These are phyloP conservation scores for Cajanus cajan DNA, from an alignment of 306 rosid genomes.

Conservation along the genomic window DNA sequence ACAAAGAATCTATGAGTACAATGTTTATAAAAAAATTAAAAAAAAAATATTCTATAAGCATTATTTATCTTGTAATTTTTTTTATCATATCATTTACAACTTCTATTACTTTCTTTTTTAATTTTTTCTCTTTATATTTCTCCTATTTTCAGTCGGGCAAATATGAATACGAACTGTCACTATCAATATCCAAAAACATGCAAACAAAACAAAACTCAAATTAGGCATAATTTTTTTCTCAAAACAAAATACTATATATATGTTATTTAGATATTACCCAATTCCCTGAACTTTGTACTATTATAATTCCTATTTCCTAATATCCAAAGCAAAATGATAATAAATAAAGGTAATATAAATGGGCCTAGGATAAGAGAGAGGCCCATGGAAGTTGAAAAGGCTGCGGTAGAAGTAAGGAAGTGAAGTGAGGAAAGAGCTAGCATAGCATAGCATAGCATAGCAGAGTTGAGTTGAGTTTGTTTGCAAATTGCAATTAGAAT, in stretches of 20 bases:
- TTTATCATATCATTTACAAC: too few relatives aligned
- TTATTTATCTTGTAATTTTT: too few relatives aligned
- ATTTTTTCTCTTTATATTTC: too few relatives aligned
- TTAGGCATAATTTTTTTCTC: background rate
- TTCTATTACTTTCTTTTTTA: too few relatives aligned
- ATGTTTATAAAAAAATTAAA: too few relatives aligned
- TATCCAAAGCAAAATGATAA: background rate
- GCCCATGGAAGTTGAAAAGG: conserved; percentile 12
- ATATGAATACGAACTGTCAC: background rate
- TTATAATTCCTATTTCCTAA: background rate
- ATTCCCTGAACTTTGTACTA: too few relatives aligned
- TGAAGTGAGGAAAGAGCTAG: background rate
- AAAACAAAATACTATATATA: background rate
- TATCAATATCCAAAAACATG: background rate
- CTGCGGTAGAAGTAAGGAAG: too few relatives aligned
- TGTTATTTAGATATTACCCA: too few relatives aligned
- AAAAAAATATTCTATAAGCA: too few relatives aligned
- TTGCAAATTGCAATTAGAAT: background rate
- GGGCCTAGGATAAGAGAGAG: background rate
- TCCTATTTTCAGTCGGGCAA: background rate
- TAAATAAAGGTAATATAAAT: background rate
- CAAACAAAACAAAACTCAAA: background rate
- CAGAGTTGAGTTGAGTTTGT: background rate
- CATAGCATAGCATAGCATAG: background rate
- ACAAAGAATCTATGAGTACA: too few relatives aligned